These are phyloP conservation scores for Trametes gibbosa DNA, from an alignment of 768 basidiomycete genomes.

Conservation along the genomic window DNA sequence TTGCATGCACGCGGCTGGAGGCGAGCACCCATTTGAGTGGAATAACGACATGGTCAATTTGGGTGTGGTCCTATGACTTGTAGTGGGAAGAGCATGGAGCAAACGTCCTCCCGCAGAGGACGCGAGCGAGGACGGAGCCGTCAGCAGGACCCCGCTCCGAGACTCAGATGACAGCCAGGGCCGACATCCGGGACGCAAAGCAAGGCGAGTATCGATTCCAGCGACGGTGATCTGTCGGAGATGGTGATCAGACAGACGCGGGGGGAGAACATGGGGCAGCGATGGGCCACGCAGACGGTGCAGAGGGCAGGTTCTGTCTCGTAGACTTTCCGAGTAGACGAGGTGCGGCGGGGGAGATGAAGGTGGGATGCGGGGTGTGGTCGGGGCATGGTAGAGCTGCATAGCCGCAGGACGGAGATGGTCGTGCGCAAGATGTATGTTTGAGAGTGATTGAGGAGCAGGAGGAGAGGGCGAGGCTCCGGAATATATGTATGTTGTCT, in stretches of 20 bases:
- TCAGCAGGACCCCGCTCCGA: neutral
- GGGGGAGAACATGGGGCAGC: neutral
- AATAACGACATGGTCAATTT: neutral
- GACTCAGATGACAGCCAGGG: neutral
- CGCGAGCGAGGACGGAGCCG: neutral
- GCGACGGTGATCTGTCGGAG: neutral
- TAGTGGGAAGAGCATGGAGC: neutral
- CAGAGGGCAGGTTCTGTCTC: neutral
- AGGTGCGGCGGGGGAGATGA: neutral
- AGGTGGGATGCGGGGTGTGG: neutral
- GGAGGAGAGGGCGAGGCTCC: conserved; percentile 11
- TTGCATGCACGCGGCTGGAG: neutral
- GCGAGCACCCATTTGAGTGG: neutral
- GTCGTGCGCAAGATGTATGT: neutral
- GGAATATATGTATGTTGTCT: too few species aligned
- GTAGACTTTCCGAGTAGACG: neutral
- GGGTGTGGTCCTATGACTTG: neutral
- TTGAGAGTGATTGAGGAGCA: neutral
- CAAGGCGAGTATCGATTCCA: neutral
- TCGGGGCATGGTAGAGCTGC: neutral
- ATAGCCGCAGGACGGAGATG: neutral
- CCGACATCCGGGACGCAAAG: neutral
- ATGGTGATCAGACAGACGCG: too few species aligned
- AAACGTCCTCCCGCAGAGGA: neutral
- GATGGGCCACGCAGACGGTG: neutral